phyloP scores from a whole-genome alignment of 768 basidiomycete species.

The Polyporus arcularius region DNA sequence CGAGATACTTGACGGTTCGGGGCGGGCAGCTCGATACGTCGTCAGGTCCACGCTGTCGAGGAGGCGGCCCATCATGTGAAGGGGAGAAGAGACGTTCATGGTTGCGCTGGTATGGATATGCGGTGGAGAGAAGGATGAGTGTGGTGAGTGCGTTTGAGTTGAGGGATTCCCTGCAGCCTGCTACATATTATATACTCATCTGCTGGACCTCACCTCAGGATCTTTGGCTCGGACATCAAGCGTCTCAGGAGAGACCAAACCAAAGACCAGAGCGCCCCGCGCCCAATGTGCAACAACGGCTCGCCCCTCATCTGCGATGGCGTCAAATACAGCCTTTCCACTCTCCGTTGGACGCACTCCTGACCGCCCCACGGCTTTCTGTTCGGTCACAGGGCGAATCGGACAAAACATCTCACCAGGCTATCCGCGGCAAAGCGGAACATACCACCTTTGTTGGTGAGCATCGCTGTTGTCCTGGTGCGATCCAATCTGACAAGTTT shows the following conservation, averaged over 20 bases:
- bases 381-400: conserved; percentile 10
- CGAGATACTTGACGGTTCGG: neutral
- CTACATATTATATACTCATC: conserved; percentile 4
- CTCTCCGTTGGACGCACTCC: neutral
- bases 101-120: neutral
- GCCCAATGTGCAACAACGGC: conserved; percentile 2
- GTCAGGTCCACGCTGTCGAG: conserved; percentile 11
- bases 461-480: conserved; percentile 7
- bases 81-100: conserved; percentile 25
- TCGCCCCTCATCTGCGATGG: conserved; percentile 5
- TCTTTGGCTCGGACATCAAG: neutral
- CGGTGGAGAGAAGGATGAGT: neutral
- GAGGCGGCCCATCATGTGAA: conserved; percentile 23
- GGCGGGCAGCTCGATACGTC: neutral
- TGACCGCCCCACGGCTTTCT: conserved; percentile 1
- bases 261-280: neutral
- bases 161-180: neutral
- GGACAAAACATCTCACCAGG: conserved; percentile 11
- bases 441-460: conserved; percentile 11
- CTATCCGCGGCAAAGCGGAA: neutral
- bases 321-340: conserved; percentile 12
- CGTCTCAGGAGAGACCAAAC: neutral
- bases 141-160: conserved; percentile 1
- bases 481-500: conserved; percentile 1
- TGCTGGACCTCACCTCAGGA: neutral